A percentile compares a stretch with the other conserved stretches of the same genome.
Evolutionary conservation across 495 filamentous ascomycete species (phyloP).

Genomic region (Parathielavia appendiculata): DNA sequence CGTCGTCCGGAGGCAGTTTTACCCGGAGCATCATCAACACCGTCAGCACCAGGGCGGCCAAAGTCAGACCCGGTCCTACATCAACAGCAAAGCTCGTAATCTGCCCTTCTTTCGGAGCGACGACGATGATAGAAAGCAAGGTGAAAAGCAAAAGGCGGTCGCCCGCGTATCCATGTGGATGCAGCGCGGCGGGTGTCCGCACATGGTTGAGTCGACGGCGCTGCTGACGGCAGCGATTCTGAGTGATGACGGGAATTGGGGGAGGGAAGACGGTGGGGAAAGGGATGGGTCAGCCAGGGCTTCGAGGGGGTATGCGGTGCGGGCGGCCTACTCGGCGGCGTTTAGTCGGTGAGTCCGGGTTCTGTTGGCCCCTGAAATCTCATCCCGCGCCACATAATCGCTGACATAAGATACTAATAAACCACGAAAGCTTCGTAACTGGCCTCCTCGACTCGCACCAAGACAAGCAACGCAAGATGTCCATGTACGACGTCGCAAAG

Average conservation of each 20-base stretch:
- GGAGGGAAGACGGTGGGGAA: conserved; percentile 3
- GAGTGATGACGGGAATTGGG: conserved; percentile 44
- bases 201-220: conserved; percentile 77
- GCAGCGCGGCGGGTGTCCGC: conserved; percentile 69
- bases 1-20: conserved; percentile 62
- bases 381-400: not conserved
- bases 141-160: conserved; percentile 35
- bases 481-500: conserved; percentile 78
- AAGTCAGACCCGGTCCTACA: not conserved
- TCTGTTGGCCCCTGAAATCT: too few relatives aligned
- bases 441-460: conserved; percentile 75
- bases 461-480: conserved; percentile 59
- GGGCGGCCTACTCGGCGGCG: conserved; percentile 45
- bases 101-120: not conserved
- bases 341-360: conserved; percentile 42
- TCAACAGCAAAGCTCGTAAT: not conserved
- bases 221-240: conserved; percentile 69
- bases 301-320: conserved; percentile 39
- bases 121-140: not conserved
- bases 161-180: conserved; percentile 51
- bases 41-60: not conserved
- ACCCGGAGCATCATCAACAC: conserved; percentile 34
- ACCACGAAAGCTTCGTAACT: conserved; percentile 72
- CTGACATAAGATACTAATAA: not conserved
- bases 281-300: conserved; percentile 16